A percentile compares a stretch with the other conserved stretches of the same genome.
These are phyloP conservation scores for Rostrohypoxylon terebratum DNA, from an alignment of 495 filamentous ascomycete species.

Conservation along the genomic window DNA sequence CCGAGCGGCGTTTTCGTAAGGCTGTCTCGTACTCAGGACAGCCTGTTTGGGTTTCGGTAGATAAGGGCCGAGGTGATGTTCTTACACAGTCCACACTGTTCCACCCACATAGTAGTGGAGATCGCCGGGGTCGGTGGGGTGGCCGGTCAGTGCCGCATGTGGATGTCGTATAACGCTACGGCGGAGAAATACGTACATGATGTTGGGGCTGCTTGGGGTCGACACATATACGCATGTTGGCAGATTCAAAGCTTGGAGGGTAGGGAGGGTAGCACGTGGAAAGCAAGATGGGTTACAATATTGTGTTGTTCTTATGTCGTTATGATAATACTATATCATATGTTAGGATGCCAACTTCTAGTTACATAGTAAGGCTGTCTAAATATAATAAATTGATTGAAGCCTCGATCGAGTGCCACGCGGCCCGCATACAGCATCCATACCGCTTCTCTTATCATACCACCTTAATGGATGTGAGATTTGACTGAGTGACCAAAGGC, in stretches of 20 bases:
- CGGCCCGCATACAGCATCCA: not conserved
- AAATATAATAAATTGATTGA: conserved; percentile 7
- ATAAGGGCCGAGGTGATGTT: conserved; percentile 7
- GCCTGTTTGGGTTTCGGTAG: conserved; percentile 15
- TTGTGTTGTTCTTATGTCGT: not conserved
- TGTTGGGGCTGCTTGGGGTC: not conserved
- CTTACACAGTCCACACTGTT: not conserved
- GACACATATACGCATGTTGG: not conserved
- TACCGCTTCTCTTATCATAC: conserved; percentile 23
- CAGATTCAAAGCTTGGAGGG: too few species aligned
- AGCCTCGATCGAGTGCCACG: conserved; percentile 2
- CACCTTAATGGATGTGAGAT: not conserved
- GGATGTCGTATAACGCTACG: conserved; percentile 13
- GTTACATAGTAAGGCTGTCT: too few species aligned
- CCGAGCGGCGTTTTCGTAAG: not conserved
- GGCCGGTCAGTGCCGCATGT: conserved; percentile 2
- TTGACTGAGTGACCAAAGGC: conserved; percentile 4
- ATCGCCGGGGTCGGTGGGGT: not conserved
- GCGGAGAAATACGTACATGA: not conserved
- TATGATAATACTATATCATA: too few species aligned
- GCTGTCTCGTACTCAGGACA: conserved; percentile 6
- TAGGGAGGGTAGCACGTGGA: not conserved
- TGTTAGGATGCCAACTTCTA: not conserved
- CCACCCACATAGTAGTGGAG: not conserved
- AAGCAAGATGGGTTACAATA: not conserved